Conservation (phyloP, 805 yeast genomes). For the Candida pini region DNA sequence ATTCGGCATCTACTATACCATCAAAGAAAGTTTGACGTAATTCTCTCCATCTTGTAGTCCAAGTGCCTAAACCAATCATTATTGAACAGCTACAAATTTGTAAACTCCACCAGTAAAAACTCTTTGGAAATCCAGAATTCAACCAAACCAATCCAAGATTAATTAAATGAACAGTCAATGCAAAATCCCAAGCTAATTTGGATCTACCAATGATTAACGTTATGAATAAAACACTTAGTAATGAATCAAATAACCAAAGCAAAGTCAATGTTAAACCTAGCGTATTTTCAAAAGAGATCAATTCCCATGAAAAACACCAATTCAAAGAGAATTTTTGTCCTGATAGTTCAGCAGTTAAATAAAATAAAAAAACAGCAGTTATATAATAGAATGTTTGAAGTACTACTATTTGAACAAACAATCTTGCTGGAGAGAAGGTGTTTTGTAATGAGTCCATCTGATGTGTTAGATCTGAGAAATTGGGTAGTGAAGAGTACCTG, state of each 20-base stretch:
- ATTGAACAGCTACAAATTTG: slow-evolving; percentile 64
- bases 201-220: slow-evolving; percentile 88
- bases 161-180: slow-evolving; percentile 83
- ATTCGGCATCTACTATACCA: slow-evolving; percentile 61
- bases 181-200: slow-evolving; percentile 94
- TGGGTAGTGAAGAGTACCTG: slow-evolving; percentile 11
- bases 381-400: slow-evolving; percentile 75
- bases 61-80: slow-evolving; percentile 78
- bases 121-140: slow-evolving; percentile 62
- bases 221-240: slow-evolving; percentile 77
- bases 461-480: slow-evolving; percentile 2
- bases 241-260: slow-evolving; percentile 79
- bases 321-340: slow-evolving; percentile 64
- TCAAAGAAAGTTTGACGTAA: slow-evolving; percentile 85
- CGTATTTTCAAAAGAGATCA: slow-evolving; percentile 67
- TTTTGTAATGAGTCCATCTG: slow-evolving; percentile 6
- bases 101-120: slow-evolving; percentile 78
- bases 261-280: slow-evolving; percentile 70
- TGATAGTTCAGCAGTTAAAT: slow-evolving; percentile 56
- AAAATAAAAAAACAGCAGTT: slow-evolving; percentile 63
- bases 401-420: slow-evolving; percentile 66
- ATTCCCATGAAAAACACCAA: slow-evolving; percentile 80
- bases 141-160: slow-evolving; percentile 66
- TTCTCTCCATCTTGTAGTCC: slow-evolving; percentile 90
- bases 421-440: slow-evolving; percentile 45